These are phyloP conservation scores for Suillus hirtellus DNA, from an alignment of 768 basidiomycete species.

Conservation along the genomic window DNA sequence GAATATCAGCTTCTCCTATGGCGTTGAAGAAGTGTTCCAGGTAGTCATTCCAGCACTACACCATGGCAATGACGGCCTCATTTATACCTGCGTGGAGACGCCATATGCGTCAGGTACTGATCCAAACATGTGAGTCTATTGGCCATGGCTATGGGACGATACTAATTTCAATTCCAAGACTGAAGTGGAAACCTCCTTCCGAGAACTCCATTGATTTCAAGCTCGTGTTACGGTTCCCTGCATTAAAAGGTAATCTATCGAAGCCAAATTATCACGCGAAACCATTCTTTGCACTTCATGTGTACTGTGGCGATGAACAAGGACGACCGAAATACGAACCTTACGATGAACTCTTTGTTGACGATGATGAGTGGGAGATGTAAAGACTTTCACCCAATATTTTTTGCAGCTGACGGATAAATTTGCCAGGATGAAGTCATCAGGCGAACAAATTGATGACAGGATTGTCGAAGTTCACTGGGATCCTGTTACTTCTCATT, in stretches of 20 bases:
- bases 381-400: constrained; percentile 40
- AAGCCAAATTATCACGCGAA: constrained; percentile 82
- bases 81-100: constrained; percentile 90
- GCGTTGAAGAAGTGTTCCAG: constrained; percentile 81
- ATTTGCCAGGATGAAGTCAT: constrained; percentile 69
- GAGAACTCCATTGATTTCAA: constrained; percentile 99
- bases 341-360: constrained; percentile 83
- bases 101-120: constrained; percentile 86
- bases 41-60: constrained; percentile 82
- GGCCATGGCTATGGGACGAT: neutral
- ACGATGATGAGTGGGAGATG: constrained; percentile 93
- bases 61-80: constrained; percentile 94
- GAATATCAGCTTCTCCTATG: constrained; percentile 83
- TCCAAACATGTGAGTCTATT: constrained; percentile 67
- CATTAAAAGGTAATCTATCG: constrained; percentile 47
- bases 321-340: constrained; percentile 66
- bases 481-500: constrained; percentile 64
- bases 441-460: constrained; percentile 89
- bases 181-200: constrained; percentile 99
- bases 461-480: constrained; percentile 93
- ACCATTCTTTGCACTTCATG: constrained; percentile 81
- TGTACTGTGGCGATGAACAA: constrained; percentile 74
- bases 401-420: neutral
- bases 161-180: constrained; percentile 42
- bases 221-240: constrained; percentile 91